A percentile compares a stretch with the other conserved stretches of the same genome.
phyloP scores from a whole-genome alignment of 2,329 filamentous ascomycete genomes.

The Cryphonectria radicalis region DNA sequence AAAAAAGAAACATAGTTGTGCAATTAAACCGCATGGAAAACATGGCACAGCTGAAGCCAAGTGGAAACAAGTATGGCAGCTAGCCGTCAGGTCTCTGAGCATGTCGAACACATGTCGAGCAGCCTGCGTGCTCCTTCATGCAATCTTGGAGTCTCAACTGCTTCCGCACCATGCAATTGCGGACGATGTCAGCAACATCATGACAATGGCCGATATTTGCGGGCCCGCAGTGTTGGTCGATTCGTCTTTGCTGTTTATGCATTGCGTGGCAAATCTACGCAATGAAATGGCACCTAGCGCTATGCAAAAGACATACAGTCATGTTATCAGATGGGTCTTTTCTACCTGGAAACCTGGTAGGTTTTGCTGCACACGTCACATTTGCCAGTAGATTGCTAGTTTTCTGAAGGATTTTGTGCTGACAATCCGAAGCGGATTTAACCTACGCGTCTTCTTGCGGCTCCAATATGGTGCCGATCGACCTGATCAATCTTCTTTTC shows the following conservation, averaged over 20 bases:
- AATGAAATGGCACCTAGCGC: slow-evolving; percentile 71
- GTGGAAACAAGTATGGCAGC: slow-evolving; percentile 79
- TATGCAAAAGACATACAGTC: slow-evolving; percentile 68
- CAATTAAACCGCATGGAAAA: slow-evolving; percentile 46
- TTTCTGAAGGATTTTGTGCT: slow-evolving; percentile 15
- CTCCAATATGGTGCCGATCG: slow-evolving; percentile 64
- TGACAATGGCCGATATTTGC: slow-evolving; percentile 78
- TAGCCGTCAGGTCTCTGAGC: slow-evolving; percentile 71
- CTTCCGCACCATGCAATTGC: slow-evolving; percentile 69
- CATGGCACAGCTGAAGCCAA: slow-evolving; percentile 46
- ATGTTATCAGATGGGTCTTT: slow-evolving; percentile 81
- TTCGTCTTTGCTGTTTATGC: slow-evolving; percentile 75
- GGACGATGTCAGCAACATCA: slow-evolving; percentile 72
- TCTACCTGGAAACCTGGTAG: slow-evolving; percentile 81
- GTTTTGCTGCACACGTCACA: slow-evolving; percentile 33
- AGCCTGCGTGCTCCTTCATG: slow-evolving; percentile 73
- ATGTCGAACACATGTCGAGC: slow-evolving; percentile 74
- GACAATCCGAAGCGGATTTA: slow-evolving; percentile 59
- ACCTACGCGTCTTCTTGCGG: slow-evolving; percentile 68
- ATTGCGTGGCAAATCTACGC: slow-evolving; percentile 66
- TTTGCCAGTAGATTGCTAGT: neutral
- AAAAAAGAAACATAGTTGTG: slow-evolving; percentile 44
- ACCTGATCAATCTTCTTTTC: slow-evolving; percentile 71
- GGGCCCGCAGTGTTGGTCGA: slow-evolving; percentile 82
- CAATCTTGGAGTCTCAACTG: slow-evolving; percentile 68